Evolutionary conservation across 164 flowering plant genomes (phyloP).

Genomic region (Chimonanthus salicifolius): DNA sequence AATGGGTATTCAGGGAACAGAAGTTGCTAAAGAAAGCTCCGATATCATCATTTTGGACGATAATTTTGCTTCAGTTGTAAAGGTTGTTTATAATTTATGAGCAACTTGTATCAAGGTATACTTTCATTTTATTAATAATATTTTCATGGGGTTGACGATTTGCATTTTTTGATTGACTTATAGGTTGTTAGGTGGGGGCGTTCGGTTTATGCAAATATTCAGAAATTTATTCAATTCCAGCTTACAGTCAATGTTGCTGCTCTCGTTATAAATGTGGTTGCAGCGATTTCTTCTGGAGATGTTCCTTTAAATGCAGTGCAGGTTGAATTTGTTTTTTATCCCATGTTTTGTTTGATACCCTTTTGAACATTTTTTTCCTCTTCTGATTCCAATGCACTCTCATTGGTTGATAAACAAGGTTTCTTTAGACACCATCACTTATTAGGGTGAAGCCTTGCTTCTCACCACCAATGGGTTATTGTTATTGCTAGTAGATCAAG

Average conservation of each 20-base stretch:
- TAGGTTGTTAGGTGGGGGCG: slow-evolving; percentile 99
- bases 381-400: background rate
- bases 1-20: slow-evolving; percentile 95
- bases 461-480: background rate
- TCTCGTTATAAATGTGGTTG: slow-evolving; percentile 80
- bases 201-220: slow-evolving; percentile 94
- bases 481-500: background rate
- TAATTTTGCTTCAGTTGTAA: slow-evolving; percentile 87
- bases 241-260: slow-evolving; percentile 97
- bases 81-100: slow-evolving; percentile 39
- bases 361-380: no score
- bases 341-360: background rate
- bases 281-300: slow-evolving; percentile 77
- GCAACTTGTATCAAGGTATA: background rate
- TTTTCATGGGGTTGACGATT: background rate
- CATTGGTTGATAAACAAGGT: background rate
- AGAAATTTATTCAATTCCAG: slow-evolving; percentile 94
- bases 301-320: slow-evolving; percentile 93
- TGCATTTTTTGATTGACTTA: slow-evolving; percentile 2
- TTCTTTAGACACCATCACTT: background rate
- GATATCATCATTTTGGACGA: slow-evolving; percentile 98
- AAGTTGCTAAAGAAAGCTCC: slow-evolving; percentile 97
- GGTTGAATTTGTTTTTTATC: slow-evolving; percentile 30
- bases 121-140: background rate
- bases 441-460: background rate